A percentile compares a stretch with the other conserved stretches of the same genome.
These are phyloP conservation scores for Flueggea neowawraea DNA, from an alignment of 441 rosid species.

Conservation along the genomic window DNA sequence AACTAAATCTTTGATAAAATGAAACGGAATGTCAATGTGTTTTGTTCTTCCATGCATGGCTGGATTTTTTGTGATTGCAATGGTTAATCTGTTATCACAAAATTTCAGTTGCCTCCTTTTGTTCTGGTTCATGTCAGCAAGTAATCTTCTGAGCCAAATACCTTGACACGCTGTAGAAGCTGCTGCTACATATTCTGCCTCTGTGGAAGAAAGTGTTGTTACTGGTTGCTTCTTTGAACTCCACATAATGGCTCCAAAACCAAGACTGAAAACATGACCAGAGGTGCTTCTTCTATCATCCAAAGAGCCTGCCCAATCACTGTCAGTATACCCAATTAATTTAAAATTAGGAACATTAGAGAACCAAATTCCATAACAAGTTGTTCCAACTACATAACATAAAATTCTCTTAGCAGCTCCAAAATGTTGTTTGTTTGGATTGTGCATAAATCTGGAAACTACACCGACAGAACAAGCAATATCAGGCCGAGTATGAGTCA, in stretches of 20 bases:
- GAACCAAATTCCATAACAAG: too few species aligned
- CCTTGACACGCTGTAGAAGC: too few species aligned
- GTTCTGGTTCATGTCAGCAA: too few species aligned
- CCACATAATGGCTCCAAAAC: neutral
- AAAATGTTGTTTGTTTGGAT: neutral
- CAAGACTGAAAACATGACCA: neutral
- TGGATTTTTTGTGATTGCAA: too few species aligned
- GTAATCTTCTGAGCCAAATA: too few species aligned
- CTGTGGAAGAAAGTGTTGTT: too few species aligned
- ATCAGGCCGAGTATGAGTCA: neutral
- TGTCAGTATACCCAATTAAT: neutral
- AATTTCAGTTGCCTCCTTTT: too few species aligned
- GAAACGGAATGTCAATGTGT: neutral
- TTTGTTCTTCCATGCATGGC: too few species aligned
- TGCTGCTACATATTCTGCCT: too few species aligned
- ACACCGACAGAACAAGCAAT: neutral
- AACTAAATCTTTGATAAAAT: neutral
- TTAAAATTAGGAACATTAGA: too few species aligned
- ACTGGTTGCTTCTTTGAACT: neutral
- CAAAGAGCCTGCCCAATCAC: neutral
- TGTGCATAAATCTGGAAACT: neutral
- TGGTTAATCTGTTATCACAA: too few species aligned
- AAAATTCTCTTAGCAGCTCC: neutral
- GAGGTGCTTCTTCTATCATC: neutral
- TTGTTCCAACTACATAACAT: neutral